Conservation (phyloP, 371 early-diverging fungal species). For the Parasitella parasitica region DNA sequence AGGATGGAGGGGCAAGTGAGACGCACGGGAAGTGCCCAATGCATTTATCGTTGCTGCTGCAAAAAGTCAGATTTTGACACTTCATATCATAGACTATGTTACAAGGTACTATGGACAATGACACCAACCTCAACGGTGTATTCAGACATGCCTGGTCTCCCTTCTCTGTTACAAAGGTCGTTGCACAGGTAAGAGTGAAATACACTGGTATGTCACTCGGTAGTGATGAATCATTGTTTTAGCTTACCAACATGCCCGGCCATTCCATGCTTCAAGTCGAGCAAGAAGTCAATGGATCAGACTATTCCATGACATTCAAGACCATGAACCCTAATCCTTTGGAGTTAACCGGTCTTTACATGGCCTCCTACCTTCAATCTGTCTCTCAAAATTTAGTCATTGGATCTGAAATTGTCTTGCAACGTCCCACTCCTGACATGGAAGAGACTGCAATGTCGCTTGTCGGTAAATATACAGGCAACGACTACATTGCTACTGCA, state of each 20-base stretch:
- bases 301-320: constrained; percentile 86
- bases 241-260: constrained; percentile 69
- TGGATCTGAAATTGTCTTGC: constrained; percentile 87
- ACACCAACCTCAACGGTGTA: constrained; percentile 58
- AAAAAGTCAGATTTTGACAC: neutral
- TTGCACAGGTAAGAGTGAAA: constrained; percentile 66
- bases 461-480: constrained; percentile 74
- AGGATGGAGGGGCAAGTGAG: no score
- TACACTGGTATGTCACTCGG: neutral
- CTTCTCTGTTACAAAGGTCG: constrained; percentile 66
- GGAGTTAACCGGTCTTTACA: constrained; percentile 88
- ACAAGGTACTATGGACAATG: constrained; percentile 93
- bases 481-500: constrained; percentile 77
- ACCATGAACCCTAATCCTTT: constrained; percentile 92
- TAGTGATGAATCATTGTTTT: neutral
- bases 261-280: constrained; percentile 93
- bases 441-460: constrained; percentile 80
- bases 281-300: constrained; percentile 87
- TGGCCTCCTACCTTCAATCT: constrained; percentile 90
- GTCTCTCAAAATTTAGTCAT: constrained; percentile 79
- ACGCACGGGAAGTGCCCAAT: neutral
- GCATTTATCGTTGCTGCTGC: neutral
- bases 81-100: constrained; percentile 51
- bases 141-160: constrained; percentile 49
- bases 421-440: constrained; percentile 83